Percentiles rank a stretch among this genome's conserved stretches.
Evolutionary conservation across 768 basidiomycete species (phyloP).

Genomic region (Pisolithus microcarpus): DNA sequence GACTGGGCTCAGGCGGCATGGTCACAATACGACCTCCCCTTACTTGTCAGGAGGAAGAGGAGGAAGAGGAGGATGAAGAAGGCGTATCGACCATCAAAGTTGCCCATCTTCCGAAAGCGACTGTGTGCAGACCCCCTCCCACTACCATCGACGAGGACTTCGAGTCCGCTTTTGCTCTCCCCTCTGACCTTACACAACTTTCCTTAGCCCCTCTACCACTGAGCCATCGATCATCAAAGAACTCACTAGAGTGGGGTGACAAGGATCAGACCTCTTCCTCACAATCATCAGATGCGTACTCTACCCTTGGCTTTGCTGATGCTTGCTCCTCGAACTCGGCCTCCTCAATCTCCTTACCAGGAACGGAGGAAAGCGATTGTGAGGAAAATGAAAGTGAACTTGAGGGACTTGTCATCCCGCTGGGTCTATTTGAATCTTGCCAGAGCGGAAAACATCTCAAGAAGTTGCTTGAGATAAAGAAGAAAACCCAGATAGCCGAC

Average conservation of each 20-base stretch:
- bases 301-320: conserved; percentile 68
- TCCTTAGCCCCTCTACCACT: conserved; percentile 76
- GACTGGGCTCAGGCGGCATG: conserved; percentile 16
- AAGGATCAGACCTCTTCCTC: conserved; percentile 77
- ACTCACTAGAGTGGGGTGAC: conserved; percentile 81
- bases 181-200: conserved; percentile 71
- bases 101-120: conserved; percentile 36
- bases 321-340: conserved; percentile 68
- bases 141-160: conserved; percentile 61
- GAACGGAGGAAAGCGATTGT: conserved; percentile 64
- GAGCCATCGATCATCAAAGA: conserved; percentile 72
- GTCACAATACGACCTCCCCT: conserved; percentile 62
- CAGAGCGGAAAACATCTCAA: conserved; percentile 46
- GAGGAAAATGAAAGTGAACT: conserved; percentile 67
- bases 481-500: conserved; percentile 48
- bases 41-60: conserved; percentile 37
- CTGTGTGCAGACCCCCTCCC: conserved; percentile 28
- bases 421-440: conserved; percentile 67
- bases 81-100: conserved; percentile 82
- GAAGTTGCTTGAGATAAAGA: conserved; percentile 48
- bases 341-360: conserved; percentile 56
- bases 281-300: conserved; percentile 84
- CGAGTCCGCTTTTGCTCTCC: conserved; percentile 76
- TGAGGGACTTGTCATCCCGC: conserved; percentile 75
- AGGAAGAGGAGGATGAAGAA: conserved; percentile 75